phyloP scores from a whole-genome alignment of 2,329 filamentous ascomycete species.

The Monosporascus sp. region DNA sequence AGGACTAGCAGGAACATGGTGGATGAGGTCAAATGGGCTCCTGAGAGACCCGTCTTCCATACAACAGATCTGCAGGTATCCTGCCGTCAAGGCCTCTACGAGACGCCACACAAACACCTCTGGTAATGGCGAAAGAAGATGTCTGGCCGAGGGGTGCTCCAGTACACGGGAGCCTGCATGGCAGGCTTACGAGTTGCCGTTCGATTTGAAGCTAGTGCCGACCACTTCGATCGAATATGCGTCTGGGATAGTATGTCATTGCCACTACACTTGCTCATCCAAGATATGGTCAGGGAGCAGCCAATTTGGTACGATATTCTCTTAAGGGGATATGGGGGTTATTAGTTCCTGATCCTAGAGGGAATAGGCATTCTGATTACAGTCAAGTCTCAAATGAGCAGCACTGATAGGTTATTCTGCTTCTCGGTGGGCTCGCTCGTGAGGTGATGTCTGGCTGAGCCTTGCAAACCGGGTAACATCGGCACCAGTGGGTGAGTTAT shows the following conservation, averaged over 20 bases:
- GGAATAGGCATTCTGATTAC: not conserved
- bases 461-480: not conserved
- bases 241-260: constrained; percentile 15
- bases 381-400: not conserved
- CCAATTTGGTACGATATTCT: not conserved
- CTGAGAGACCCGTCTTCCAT: constrained; percentile 32
- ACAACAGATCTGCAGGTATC: constrained; percentile 44
- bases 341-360: not conserved
- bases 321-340: not conserved
- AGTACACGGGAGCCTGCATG: constrained; percentile 37
- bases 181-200: constrained; percentile 27
- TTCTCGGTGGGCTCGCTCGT: not conserved
- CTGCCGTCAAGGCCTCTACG: constrained; percentile 40
- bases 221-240: constrained; percentile 26
- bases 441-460: not conserved
- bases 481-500: not conserved
- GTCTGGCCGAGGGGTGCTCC: constrained; percentile 29
- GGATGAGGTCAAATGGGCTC: constrained; percentile 2
- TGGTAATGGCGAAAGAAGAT: constrained; percentile 36
- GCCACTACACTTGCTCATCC: constrained; percentile 13
- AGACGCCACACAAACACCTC: constrained; percentile 41
- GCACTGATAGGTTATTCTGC: not conserved
- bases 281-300: constrained; percentile 8
- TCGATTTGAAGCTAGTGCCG: constrained; percentile 26
- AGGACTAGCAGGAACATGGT: not conserved